Evolutionary conservation across 345 rosid genomes (phyloP), one percentile per base, ranked within the genome.

Genomic region (Excoecaria agallocha): DNA sequence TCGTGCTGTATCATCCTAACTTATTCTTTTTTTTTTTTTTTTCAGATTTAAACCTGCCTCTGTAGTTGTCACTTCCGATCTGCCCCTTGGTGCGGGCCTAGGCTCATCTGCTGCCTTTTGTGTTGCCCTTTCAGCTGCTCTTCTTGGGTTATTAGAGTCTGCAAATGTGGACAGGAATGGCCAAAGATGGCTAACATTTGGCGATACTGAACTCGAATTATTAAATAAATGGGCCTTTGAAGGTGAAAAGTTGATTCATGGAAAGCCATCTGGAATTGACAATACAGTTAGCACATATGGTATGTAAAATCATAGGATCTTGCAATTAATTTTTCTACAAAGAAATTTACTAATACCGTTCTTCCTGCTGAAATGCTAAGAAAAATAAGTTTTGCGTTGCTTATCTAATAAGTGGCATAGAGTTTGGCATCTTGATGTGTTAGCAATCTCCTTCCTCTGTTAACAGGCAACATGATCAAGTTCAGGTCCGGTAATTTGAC

Each of bases 231-330:
- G 99, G 99, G 99, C 99, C 69, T 91, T 89, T 50, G 96, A 90
- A 88, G 98, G 98, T 7, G 99, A 95, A 81, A 95, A 88, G 84
- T 84, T 93, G 77, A 84, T 95, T 76, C 98, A 93, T 76, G 99
- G 99, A 78, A 90, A 78, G 79, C 99, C 99, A 48, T 95, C 98
- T 24, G 98, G 99, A 66, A 89, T 95, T 8, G 99, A 95, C 89
- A 95, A 93, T 81, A 88, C 99, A 12, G 97, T 93, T 75, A 95
- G 99, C 90, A 81, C 96, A 72, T 93, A 85, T 61, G 99, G 99
- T 96, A 86, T 66, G 86, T 72, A 62, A 62, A 58, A 64, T 12
- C 24, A 48, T 11, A 55, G n/a, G 58, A 17, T 38, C 25, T 51
- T 41, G 20, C 46, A 12, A 46, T 63, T 55, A 69, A 56, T 12